These are phyloP conservation scores for Geotrichum cucujoidarum DNA, from an alignment of 1,139 yeast genomes.

Conservation along the genomic window DNA sequence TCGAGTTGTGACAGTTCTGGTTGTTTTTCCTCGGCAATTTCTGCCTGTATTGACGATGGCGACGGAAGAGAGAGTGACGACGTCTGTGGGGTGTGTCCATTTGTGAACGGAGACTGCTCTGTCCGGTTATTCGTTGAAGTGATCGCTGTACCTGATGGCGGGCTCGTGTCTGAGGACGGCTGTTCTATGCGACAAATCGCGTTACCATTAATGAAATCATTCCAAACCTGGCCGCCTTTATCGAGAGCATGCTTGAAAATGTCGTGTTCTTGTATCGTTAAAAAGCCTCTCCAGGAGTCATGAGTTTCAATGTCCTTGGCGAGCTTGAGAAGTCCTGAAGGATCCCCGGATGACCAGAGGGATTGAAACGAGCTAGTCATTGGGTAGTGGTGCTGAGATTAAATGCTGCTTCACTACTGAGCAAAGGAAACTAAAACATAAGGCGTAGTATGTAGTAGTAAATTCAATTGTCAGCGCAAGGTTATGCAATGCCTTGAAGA, in stretches of 20 bases:
- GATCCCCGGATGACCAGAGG: conserved; percentile 37
- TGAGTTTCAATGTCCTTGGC: conserved; percentile 38
- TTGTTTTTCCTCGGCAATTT: conserved; percentile 6
- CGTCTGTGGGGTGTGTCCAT: neutral
- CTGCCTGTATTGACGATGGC: neutral
- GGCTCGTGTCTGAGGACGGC: conserved; percentile 6
- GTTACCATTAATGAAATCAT: conserved; percentile 33
- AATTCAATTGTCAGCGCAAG: no score
- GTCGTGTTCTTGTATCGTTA: conserved; percentile 38
- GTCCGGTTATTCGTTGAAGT: neutral
- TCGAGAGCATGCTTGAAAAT: conserved; percentile 35
- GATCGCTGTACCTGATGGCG: neutral
- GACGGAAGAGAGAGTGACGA: conserved; percentile 4
- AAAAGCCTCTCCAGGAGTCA: conserved; percentile 40
- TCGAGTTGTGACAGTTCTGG: conserved; percentile 27
- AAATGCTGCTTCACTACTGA: neutral
- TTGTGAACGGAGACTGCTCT: conserved; percentile 11
- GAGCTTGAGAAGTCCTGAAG: conserved; percentile 34
- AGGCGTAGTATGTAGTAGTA: neutral
- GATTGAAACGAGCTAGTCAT: conserved; percentile 17
- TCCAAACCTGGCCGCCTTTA: conserved; percentile 36
- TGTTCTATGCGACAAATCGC: conserved; percentile 29
- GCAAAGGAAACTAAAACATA: conserved; percentile 2
- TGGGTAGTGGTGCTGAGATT: neutral
- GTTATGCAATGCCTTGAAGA: no score